A percentile compares a stretch with the other conserved stretches of the same genome.
Conservation (phyloP, 306 rosid genomes). For the Vigna nakashimae region DNA sequence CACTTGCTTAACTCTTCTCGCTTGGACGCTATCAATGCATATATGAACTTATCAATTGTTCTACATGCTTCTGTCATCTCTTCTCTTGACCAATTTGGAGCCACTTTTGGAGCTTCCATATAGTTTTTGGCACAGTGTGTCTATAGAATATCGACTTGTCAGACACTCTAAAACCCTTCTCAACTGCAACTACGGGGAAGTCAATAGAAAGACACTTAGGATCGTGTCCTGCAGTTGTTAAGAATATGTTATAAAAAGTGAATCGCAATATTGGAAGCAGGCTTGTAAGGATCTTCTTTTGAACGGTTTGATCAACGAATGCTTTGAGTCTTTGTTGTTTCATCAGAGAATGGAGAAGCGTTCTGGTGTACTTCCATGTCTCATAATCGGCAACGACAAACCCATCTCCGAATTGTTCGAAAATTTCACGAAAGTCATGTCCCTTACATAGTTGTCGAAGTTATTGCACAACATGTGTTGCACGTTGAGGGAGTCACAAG, state of each 20-base stretch:
- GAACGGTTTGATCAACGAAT: conserved; percentile 27
- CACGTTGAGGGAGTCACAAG: conserved; percentile 45
- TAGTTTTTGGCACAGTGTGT: conserved; percentile 26
- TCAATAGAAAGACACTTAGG: conserved; percentile 47
- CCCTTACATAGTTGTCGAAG: conserved; percentile 47
- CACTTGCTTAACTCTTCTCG: conserved; percentile 10
- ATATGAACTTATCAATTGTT: conserved; percentile 44
- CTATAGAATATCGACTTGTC: conserved; percentile 47
- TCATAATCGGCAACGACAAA: conserved; percentile 44
- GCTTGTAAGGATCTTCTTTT: conserved; percentile 29
- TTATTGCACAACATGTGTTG: conserved; percentile 28
- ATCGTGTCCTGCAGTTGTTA: conserved; percentile 46
- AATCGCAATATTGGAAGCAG: conserved; percentile 44
- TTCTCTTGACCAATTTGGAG: conserved; percentile 56
- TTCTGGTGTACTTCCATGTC: conserved; percentile 42
- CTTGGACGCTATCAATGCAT: conserved; percentile 44
- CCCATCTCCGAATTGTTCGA: conserved; percentile 49
- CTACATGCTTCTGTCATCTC: conserved; percentile 37
- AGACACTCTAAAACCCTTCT: conserved; percentile 45
- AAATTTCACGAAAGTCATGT: conserved; percentile 36
- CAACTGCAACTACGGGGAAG: conserved; percentile 40
- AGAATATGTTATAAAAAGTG: conserved; percentile 47
- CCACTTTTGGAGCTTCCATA: conserved; percentile 58
- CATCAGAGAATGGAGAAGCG: conserved; percentile 19
- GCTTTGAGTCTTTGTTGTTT: neutral